Evolutionary conservation across 768 basidiomycete species (phyloP), one percentile per base, ranked within the genome.

Genomic region (Polyporus arcularius): DNA sequence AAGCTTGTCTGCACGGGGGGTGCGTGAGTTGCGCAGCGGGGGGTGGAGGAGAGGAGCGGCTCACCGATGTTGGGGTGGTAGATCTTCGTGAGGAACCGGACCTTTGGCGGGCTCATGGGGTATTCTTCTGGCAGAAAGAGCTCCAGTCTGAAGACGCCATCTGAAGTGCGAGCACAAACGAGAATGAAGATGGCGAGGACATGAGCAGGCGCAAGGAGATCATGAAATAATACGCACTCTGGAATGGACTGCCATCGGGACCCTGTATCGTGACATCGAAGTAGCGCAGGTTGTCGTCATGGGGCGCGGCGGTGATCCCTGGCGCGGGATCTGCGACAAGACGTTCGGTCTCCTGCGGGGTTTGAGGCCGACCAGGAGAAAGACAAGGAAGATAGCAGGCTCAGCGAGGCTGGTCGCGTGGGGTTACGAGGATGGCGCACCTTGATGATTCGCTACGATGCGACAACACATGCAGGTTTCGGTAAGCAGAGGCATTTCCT

Each of bases 101-200:
- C 97, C 78, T 99, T 99, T 26, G 97, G 97, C 0, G 97, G 96
- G 52, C 90, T 92, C 97, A 99, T 99, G 1, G 97, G 97, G 77
- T 99, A 99, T 75, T 98, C 97, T 75, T 98, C 97, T 4, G 97
- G 97, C 30, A 99, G 80, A 79, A 98, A 99, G 46, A 99, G 81
- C 75, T 99, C 97, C n/a, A 98, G 83, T 68, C 88, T 90, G 79
- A 98, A 98, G 18, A 91, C 80, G 21, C 96, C 97, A 68, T 89
- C 96, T 97, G 60, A 11, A 59, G 40, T 52, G 7, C 31, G 55
- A 53, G 50, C 42, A 69, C 47, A 53, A 43, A 39, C 40, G 43
- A 11, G 26, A 1, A 39, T 39, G 32, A 32, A 21, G 40, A 42
- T 26, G 14, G 28, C 28, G 30, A 58, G 35, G 51, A 16, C 12